These are phyloP conservation scores for Termitomyces sp. DNA, from an alignment of 768 basidiomycete genomes.

Conservation along the genomic window DNA sequence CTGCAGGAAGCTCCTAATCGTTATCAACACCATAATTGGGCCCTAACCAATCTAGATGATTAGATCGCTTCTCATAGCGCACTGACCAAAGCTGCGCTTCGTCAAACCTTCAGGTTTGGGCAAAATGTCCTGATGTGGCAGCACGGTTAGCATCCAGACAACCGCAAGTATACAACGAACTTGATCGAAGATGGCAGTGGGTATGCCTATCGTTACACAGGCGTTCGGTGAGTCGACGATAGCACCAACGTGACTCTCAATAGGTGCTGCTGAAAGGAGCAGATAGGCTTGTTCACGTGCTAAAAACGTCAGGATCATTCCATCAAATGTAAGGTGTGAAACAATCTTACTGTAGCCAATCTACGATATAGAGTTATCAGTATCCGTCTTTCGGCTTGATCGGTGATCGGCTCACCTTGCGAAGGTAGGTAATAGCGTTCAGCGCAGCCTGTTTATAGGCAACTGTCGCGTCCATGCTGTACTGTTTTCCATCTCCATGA, in stretches of 20 bases:
- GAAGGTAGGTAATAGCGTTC: conserved; percentile 69
- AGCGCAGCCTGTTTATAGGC: conserved; percentile 80
- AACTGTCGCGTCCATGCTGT: conserved; percentile 76
- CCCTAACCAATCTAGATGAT: conserved; percentile 17
- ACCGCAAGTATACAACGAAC: conserved; percentile 27
- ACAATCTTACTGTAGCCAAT: conserved; percentile 62
- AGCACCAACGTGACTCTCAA: conserved; percentile 62
- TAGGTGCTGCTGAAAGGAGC: conserved; percentile 59
- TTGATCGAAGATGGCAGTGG: conserved; percentile 73
- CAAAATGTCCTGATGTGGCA: conserved; percentile 50
- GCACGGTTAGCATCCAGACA: neutral
- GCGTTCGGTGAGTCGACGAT: conserved; percentile 76
- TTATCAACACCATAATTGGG: neutral
- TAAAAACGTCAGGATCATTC: conserved; percentile 16
- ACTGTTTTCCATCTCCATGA: conserved; percentile 70
- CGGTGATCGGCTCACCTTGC: conserved; percentile 39
- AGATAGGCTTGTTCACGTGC: conserved; percentile 77
- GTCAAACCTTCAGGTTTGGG: conserved; percentile 59
- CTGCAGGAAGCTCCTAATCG: neutral
- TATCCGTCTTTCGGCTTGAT: neutral
- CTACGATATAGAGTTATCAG: conserved; percentile 24
- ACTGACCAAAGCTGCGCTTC: conserved; percentile 58
- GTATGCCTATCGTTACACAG: conserved; percentile 69
- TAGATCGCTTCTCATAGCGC: conserved; percentile 62
- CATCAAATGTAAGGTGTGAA: neutral